phyloP scores from a whole-genome alignment of 495 filamentous ascomycete genomes.

The Rhypophila decipiens region DNA sequence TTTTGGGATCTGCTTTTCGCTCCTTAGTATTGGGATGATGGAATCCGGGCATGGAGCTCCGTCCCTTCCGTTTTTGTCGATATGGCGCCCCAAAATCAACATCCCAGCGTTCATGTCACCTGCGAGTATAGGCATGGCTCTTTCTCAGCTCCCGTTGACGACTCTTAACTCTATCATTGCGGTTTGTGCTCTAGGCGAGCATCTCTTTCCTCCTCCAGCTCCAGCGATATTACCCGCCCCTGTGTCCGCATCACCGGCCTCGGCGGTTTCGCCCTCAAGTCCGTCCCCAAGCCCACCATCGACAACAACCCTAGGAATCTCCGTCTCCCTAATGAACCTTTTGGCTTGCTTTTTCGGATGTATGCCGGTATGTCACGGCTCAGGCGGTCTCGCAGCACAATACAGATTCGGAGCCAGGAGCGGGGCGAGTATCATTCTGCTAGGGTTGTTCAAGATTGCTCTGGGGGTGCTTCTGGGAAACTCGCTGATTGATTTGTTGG shows the following conservation, averaged over 20 bases:
- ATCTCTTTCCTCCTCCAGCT: constrained; percentile 60
- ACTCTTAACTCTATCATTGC: constrained; percentile 88
- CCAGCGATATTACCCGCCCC: too few species aligned
- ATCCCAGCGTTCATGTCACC: constrained; percentile 45
- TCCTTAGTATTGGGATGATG: background rate
- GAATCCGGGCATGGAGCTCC: background rate
- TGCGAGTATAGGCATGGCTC: constrained; percentile 47
- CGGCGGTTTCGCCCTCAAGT: background rate
- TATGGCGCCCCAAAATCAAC: constrained; percentile 27
- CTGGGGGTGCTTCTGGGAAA: constrained; percentile 70
- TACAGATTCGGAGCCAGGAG: constrained; percentile 86
- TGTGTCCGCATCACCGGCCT: background rate
- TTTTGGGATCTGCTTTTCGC: constrained; percentile 41
- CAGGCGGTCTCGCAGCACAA: constrained; percentile 83
- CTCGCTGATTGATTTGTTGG: constrained; percentile 57
- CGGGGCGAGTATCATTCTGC: constrained; percentile 71
- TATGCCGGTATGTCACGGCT: constrained; percentile 94
- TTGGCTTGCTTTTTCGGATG: constrained; percentile 82
- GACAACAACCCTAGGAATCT: constrained; percentile 68
- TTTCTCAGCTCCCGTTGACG: constrained; percentile 85
- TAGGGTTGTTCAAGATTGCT: constrained; percentile 69
- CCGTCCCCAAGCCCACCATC: constrained; percentile 36
- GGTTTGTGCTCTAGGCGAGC: constrained; percentile 63
- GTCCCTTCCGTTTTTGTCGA: background rate
- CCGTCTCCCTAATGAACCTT: constrained; percentile 77